phyloP scores from a whole-genome alignment of 2,329 filamentous ascomycete genomes.

The Sclerotinia glacialis region DNA sequence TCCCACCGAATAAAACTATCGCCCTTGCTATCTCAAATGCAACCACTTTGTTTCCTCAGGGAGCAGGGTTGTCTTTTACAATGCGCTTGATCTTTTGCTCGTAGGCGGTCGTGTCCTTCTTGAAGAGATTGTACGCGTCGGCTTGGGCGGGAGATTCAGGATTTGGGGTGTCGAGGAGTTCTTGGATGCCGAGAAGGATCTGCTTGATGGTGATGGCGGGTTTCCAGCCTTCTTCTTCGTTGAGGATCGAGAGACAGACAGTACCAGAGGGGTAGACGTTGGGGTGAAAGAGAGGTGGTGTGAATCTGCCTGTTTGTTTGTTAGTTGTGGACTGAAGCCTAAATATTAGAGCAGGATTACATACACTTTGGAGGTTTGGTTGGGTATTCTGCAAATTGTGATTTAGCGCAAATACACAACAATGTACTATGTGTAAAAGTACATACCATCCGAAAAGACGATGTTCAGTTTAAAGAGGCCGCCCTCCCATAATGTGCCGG shows the following conservation, averaged over 20 bases:
- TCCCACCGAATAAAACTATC: background rate
- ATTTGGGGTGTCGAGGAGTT: slow-evolving; percentile 92
- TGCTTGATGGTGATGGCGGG: slow-evolving; percentile 98
- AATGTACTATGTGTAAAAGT: background rate
- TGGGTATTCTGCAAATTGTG: slow-evolving; percentile 71
- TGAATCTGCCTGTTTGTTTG: slow-evolving; percentile 72
- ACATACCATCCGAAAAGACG: slow-evolving; percentile 85
- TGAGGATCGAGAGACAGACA: slow-evolving; percentile 93
- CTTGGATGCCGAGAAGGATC: slow-evolving; percentile 93
- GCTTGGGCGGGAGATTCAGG: slow-evolving; percentile 95
- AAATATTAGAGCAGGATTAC: slow-evolving; percentile 39
- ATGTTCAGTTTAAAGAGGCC: slow-evolving; percentile 94
- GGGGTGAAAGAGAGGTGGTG: slow-evolving; percentile 92
- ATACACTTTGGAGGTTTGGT: slow-evolving; percentile 98
- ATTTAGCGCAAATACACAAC: slow-evolving; percentile 32
- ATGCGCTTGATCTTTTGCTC: slow-evolving; percentile 83
- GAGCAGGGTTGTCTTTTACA: slow-evolving; percentile 84
- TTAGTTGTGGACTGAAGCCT: slow-evolving; percentile 29
- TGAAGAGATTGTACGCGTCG: slow-evolving; percentile 95
- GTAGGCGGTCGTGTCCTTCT: slow-evolving; percentile 83
- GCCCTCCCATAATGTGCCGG: slow-evolving; percentile 97
- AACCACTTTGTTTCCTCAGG: slow-evolving; percentile 44
- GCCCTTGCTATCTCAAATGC: background rate
- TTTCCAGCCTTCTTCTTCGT: slow-evolving; percentile 98
- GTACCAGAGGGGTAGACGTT: slow-evolving; percentile 99